These are phyloP conservation scores for Blepharisma japonicum DNA, from an alignment of 73 alveolate genomes.

Conservation along the genomic window DNA sequence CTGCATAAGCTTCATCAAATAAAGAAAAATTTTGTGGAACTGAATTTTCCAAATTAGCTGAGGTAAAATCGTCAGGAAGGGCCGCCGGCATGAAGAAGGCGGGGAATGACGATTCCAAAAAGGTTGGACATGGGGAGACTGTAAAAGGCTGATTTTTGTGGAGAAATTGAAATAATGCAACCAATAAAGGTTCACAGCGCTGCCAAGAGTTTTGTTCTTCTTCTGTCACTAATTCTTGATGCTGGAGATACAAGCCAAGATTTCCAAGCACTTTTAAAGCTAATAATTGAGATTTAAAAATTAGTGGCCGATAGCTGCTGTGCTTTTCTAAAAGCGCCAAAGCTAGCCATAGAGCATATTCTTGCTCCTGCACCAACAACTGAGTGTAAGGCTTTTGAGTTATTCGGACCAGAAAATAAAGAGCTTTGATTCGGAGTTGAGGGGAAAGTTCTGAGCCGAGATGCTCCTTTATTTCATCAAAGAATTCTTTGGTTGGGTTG, in stretches of 20 bases:
- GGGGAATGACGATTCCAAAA: conserved; percentile 20
- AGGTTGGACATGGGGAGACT: not conserved
- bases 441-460: conserved; percentile 29
- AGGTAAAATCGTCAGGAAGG: conserved; percentile 24
- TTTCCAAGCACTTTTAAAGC: conserved; percentile 24
- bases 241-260: conserved; percentile 6
- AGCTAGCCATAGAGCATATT: conserved; percentile 28
- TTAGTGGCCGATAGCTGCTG: conserved; percentile 10
- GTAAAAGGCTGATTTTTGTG: conserved; percentile 3
- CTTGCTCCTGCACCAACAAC: conserved; percentile 26
- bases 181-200: not conserved
- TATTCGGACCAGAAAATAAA: conserved; percentile 8
- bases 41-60: not conserved
- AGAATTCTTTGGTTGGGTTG: conserved; percentile 30
- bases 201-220: conserved; percentile 15
- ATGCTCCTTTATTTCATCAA: conserved; percentile 22
- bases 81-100: conserved; percentile 18
- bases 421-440: conserved; percentile 9
- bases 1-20: conserved; percentile 28
- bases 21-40: not conserved
- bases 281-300: conserved; percentile 1
- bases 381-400: conserved; percentile 19
- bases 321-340: not conserved
- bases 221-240: conserved; percentile 15
- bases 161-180: not conserved